Evolutionary conservation across 1,139 yeast genomes (phyloP).

Genomic region (Hyphopichia pseudoburtonii): DNA sequence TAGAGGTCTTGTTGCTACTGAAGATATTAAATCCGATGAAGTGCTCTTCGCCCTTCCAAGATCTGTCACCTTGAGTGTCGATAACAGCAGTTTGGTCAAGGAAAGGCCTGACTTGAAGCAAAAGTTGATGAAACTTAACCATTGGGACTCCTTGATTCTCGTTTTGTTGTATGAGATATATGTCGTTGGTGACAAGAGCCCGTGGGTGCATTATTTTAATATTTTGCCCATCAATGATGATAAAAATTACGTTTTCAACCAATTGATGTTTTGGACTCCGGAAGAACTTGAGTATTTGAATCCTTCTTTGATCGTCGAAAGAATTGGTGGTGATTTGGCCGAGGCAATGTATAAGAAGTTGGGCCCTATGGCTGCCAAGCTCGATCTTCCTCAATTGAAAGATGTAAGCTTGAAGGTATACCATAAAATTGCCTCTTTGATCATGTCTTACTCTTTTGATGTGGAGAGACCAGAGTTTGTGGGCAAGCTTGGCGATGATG

Average conservation of each 20-base stretch:
- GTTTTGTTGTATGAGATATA: slow-evolving; percentile 60
- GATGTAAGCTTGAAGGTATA: slow-evolving; percentile 54
- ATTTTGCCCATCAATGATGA: slow-evolving; percentile 57
- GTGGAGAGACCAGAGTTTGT: slow-evolving; percentile 21
- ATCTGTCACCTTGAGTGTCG: slow-evolving; percentile 52
- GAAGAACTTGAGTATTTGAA: slow-evolving; percentile 48
- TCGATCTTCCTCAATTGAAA: slow-evolving; percentile 22
- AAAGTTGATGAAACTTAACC: slow-evolving; percentile 46
- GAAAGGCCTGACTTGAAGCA: slow-evolving; percentile 32
- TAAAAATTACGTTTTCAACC: slow-evolving; percentile 48
- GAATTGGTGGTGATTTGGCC: slow-evolving; percentile 74
- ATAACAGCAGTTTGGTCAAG: slow-evolving; percentile 48
- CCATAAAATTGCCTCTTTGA: slow-evolving; percentile 63
- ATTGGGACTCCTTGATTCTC: slow-evolving; percentile 79
- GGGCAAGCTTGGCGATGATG: slow-evolving; percentile 14
- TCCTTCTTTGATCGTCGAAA: slow-evolving; percentile 69
- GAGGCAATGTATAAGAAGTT: slow-evolving; percentile 51
- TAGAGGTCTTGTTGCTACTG: slow-evolving; percentile 69
- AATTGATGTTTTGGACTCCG: slow-evolving; percentile 77
- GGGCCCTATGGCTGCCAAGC: slow-evolving; percentile 22
- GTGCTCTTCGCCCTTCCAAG: slow-evolving; percentile 71
- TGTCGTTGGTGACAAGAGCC: slow-evolving; percentile 40
- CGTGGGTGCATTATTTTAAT: slow-evolving; percentile 70
- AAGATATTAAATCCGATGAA: slow-evolving; percentile 60
- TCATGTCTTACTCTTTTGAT: slow-evolving; percentile 48